Evolutionary conservation across 139 green algal genomes (phyloP).

Genomic region (Pseudopediastrum boryanum): DNA sequence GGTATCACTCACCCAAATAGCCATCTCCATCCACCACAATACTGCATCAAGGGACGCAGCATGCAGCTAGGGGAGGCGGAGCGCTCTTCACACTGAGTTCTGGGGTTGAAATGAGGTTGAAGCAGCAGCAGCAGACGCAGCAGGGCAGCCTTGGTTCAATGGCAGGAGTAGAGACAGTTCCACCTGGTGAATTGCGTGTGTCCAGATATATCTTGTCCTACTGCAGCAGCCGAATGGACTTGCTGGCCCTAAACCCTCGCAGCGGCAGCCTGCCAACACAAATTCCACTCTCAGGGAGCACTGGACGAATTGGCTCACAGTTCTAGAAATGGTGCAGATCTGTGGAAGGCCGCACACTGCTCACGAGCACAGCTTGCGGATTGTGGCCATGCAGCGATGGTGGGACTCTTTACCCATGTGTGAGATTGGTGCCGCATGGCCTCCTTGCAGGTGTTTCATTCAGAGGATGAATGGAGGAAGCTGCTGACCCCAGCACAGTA

Average conservation of each 20-base stretch:
- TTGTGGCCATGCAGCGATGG: background rate
- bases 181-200: no score
- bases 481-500: conserved; percentile 51
- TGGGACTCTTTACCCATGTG: background rate
- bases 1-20: background rate
- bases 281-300: no score
- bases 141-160: background rate
- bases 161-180: background rate
- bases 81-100: background rate
- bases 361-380: background rate
- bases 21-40: background rate
- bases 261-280: no score
- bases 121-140: background rate
- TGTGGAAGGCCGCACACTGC: background rate
- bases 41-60: background rate
- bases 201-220: no score
- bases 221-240: no score
- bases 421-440: background rate
- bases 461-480: conserved; percentile 47
- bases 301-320: no score
- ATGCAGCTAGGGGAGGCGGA: no score
- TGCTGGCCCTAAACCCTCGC: no score
- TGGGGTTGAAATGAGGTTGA: background rate
- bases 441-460: conserved; percentile 23
- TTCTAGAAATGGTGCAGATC: background rate